Evolutionary conservation across 2,329 filamentous ascomycete species (phyloP).

Genomic region (Fusarium phyllophilum): DNA sequence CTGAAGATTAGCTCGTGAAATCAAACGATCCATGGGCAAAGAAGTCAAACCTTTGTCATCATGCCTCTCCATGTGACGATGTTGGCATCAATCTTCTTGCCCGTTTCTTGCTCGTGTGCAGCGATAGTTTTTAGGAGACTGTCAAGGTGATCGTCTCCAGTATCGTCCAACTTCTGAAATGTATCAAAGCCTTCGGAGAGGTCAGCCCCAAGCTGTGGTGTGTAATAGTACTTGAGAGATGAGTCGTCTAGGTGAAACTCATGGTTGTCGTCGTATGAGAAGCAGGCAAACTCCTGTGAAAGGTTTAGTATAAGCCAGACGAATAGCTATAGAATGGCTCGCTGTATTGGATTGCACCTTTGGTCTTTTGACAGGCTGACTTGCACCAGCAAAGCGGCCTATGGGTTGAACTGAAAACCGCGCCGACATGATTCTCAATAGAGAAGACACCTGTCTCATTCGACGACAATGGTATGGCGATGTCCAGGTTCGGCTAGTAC

Average conservation of each 20-base stretch:
- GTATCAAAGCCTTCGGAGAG: constrained; percentile 83
- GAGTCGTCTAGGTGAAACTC: constrained; percentile 79
- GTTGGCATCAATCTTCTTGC: constrained; percentile 76
- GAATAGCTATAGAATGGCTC: background rate
- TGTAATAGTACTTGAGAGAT: constrained; percentile 89
- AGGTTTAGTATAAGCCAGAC: constrained; percentile 3
- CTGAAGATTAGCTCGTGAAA: constrained; percentile 7
- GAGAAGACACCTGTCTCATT: background rate
- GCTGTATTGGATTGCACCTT: constrained; percentile 61
- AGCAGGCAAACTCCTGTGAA: constrained; percentile 84
- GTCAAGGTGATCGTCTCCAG: constrained; percentile 86
- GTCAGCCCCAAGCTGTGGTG: constrained; percentile 75
- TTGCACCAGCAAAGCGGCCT: constrained; percentile 72
- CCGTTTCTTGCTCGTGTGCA: constrained; percentile 74
- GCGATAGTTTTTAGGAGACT: constrained; percentile 81
- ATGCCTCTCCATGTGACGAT: constrained; percentile 95
- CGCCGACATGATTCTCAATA: constrained; percentile 41
- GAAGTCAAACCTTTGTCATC: constrained; percentile 85
- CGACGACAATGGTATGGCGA: background rate
- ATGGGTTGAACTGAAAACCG: constrained; percentile 76
- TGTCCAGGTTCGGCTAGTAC: background rate
- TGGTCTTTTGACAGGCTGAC: constrained; percentile 78
- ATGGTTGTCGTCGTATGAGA: constrained; percentile 91
- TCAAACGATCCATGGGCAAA: background rate
- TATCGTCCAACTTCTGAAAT: constrained; percentile 86